Evolutionary conservation across 2,329 filamentous ascomycete genomes (phyloP), one percentile per base, ranked within the genome.

Genomic region (Plectosphaerella sp.): DNA sequence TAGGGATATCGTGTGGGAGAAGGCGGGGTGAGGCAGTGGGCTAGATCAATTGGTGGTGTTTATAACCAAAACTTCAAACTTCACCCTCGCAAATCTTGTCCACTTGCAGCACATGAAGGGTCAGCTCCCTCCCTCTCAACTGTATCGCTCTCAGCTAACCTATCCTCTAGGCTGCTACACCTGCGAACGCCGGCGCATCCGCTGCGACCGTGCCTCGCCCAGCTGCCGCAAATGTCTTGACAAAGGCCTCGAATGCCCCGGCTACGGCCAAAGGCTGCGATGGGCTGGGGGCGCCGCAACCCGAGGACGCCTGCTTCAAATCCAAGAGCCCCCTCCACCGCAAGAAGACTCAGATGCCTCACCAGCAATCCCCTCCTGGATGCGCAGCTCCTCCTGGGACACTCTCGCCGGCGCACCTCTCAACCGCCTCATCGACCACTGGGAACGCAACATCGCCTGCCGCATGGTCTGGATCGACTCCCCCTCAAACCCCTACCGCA

Each of bases 401-500:
- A 3, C 28, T 7, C 28, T 33, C 28, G 28, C 28, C 11, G 28
- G 28, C 28, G 28, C 28, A 12, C 28, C 28, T 33, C 28, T 33
- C 28, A 9, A 12, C 28, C 53, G 59, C 11, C 59, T 66, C 42
- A 58, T 66, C 25, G 58, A 65, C 10, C 63, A 66, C 48, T 66
- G 62, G 45, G 61, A 64, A 25, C 62, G 61, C 47, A 56, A 62
- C 46, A 47, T 66, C 25, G 63, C 62, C 5, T 59, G 61, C 6
- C 54, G 64, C 10, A 66, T 66, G 64, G 62, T 66, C 15, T 66
- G 64, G 64, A 52, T 65, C 16, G 64, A 66, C 46, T 62, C 63
- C 9, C 58, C 56, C 5, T 58, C 63, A n/a, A 66, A 66, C 28
- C 58, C 58, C 33, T 66, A 66, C 52, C 57, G 63, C 3, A 58